phyloP scores from a whole-genome alignment of 2,329 filamentous ascomycete species.

The Cytospora piceae region DNA sequence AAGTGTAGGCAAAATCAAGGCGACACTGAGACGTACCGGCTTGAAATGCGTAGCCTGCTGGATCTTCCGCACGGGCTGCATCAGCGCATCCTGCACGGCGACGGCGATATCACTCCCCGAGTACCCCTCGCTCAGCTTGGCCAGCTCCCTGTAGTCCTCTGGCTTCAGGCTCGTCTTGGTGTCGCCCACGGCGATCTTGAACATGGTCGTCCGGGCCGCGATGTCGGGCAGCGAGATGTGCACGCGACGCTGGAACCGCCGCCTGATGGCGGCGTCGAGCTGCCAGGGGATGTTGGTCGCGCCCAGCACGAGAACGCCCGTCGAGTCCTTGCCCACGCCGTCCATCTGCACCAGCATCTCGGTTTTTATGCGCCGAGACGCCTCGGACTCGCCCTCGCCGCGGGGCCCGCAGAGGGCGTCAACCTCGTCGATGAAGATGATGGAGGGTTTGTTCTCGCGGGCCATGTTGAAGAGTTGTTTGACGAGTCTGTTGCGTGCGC shows the following conservation, averaged over 20 bases:
- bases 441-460: slow-evolving; percentile 94
- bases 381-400: slow-evolving; percentile 94
- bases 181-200: slow-evolving; percentile 89
- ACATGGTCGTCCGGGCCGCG: slow-evolving; percentile 89
- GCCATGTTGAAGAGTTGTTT: slow-evolving; percentile 98
- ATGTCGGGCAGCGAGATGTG: slow-evolving; percentile 92
- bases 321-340: slow-evolving; percentile 93
- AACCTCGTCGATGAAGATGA: slow-evolving; percentile 98
- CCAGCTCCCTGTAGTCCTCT: slow-evolving; percentile 79
- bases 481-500: slow-evolving; percentile 68
- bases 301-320: slow-evolving; percentile 90
- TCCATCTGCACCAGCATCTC: slow-evolving; percentile 99
- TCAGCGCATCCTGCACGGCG: slow-evolving; percentile 92
- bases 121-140: slow-evolving; percentile 86
- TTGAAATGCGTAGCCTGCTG: slow-evolving; percentile 98
- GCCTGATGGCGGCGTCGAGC: slow-evolving; percentile 90
- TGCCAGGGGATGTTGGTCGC: slow-evolving; percentile 99
- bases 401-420: slow-evolving; percentile 94
- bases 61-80: slow-evolving; percentile 97
- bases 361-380: slow-evolving; percentile 96
- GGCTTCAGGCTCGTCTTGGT: slow-evolving; percentile 84
- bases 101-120: slow-evolving; percentile 96
- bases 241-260: slow-evolving; percentile 93
- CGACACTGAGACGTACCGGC: slow-evolving; percentile 59
- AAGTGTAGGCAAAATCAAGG: no score